Evolutionary conservation across 495 filamentous ascomycete genomes (phyloP).

Genomic region (Penicillium coffeae): DNA sequence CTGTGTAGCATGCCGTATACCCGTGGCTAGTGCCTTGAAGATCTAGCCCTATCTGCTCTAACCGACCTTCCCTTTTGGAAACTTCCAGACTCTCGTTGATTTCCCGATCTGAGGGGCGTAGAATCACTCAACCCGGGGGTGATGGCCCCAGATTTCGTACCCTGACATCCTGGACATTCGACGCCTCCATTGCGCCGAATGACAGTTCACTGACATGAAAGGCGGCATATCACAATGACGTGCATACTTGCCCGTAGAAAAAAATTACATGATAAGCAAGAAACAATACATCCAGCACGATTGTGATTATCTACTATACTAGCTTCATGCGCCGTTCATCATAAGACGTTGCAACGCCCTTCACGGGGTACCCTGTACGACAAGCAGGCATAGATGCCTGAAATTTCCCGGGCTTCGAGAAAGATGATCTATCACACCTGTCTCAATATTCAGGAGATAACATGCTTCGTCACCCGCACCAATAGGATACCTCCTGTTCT

Average conservation of each 20-base stretch:
- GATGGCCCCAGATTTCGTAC: no score
- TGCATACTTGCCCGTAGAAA: no score
- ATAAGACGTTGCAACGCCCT: conserved; percentile 2
- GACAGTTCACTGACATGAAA: background rate
- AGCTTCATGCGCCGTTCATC: no score
- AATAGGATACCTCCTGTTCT: conserved; percentile 62
- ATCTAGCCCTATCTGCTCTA: no score
- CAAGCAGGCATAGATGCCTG: conserved; percentile 4
- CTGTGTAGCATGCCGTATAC: no score
- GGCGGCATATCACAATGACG: background rate
- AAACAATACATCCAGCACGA: background rate
- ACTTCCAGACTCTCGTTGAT: no score
- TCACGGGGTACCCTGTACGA: background rate
- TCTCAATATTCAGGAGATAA: conserved; percentile 33
- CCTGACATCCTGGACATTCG: background rate
- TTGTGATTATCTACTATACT: no score
- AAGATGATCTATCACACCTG: background rate
- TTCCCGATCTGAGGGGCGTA: no score
- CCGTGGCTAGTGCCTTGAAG: no score
- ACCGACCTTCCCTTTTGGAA: no score
- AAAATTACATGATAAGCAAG: background rate
- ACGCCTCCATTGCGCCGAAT: background rate
- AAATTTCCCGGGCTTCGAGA: background rate
- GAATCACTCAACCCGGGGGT: no score
- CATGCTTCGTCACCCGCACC: conserved; percentile 60